Base-by-base conservation (phyloP, 2,329 filamentous ascomycete genomes). In the Xylaria digitata region DNA sequence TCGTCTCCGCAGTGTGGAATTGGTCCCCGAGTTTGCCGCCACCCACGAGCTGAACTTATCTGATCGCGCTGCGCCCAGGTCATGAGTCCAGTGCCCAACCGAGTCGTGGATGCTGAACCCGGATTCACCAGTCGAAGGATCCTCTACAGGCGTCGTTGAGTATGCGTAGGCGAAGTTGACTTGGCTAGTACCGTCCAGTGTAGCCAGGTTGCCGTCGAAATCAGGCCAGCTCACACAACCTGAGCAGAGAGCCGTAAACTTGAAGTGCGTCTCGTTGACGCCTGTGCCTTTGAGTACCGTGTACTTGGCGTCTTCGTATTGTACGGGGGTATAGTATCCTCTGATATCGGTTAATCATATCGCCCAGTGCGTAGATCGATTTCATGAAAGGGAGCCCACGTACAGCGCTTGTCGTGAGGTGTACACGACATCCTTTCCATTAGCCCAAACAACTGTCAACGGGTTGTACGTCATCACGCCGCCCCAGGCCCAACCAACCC, bases 201-300 rank as follows among this genome's bases (percentile, higher is more conserved):
- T 75, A 46, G 72, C 78, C 65, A 75, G 71, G 61, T 80, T 80
- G 30, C 77, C 77, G 61, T 79, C 78, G n/a, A 79, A 78, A 62
- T 82, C 80, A 3, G 77, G 75, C 80, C 82, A 83, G 65, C 73
- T 74, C 19, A 80, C 78, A 75, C 82, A 83, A 37, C 82, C 82
- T 42, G 72, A 70, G 70, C 79, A 80, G 30, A 78, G 64, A 30
- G 75, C 74, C 4, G 78, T 80, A 62, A 78, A 72, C 53, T 78
- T 77, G 75, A 75, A 78, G 56, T 79, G 78, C 1, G 76, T 79
- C 34, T 71, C 71, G 66, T 78, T 80, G 70, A 75, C 72, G 21
- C 70, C 56, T 1, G 78, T 79, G 34, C 79, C 79, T 23, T 79
- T 77, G 23, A 80, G 77, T 2, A 80, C 66, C 17, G 73, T 76